Evolutionary conservation across 768 basidiomycete species (phyloP), one percentile per base, ranked within the genome.

Genomic region (Mycena polygramma): DNA sequence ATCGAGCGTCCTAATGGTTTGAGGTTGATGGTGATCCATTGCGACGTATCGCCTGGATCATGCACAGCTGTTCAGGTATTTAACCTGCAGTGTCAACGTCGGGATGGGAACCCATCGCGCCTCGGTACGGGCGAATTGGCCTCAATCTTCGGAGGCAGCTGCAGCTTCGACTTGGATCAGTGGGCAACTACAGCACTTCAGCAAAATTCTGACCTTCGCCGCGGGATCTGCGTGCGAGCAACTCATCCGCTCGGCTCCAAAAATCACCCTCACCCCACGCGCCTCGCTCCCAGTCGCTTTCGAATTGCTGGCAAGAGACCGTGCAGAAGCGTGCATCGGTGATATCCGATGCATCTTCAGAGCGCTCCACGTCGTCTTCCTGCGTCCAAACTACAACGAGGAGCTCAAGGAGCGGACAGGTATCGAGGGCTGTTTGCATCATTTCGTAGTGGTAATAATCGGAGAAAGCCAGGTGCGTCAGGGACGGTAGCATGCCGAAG

Each of bases 391-490:
- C 46, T n/a, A 63, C 41, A n/a, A 71, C 41, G n/a, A 71, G 8
- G n/a, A 66, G 36, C 60, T 66, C 6, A 5, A 71, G 70, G 4
- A 11, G 8, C 4, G 52, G 36, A 48, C 64, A 71, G 2, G 37
- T 57, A 10, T 66, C 48, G 1, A 71, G 48, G 6, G 30, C 60
- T 13, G 14, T 36, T 8, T 19, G 9, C 4, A 71, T 7, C 14
- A 71, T 7, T 10, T 51, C 43, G 15, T 52, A 52, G 6, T 17
- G 1, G 37, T 58, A 66, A 36, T 22, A 39, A 43, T 65, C 69
- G 10, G 59, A 45, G 36, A 71, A 57, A 2, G 64, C 39, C 24
- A 71, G 65, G 36, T 71, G 70, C 2, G 70, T 71, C 8, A 71
- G 54, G 37, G 39, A 6, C 20, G 70, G 54, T 20, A 71, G 55